These are phyloP conservation scores for Starmera quercuum DNA, from an alignment of 805 yeast genomes.

Conservation along the genomic window DNA sequence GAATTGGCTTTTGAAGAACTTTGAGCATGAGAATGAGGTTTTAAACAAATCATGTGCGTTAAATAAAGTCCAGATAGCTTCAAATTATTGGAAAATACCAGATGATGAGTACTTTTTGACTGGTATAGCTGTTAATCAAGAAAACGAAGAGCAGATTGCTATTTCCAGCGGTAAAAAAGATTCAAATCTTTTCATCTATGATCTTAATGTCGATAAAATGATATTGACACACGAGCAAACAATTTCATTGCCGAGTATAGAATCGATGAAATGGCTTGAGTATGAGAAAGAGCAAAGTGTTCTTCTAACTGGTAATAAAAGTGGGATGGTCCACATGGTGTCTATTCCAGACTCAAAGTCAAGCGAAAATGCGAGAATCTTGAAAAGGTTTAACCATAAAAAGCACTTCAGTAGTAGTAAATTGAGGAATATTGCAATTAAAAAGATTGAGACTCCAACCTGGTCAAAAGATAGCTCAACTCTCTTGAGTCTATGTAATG, in stretches of 20 bases:
- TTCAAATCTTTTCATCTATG: constrained; percentile 45
- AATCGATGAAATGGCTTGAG: constrained; percentile 46
- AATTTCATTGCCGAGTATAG: constrained; percentile 49
- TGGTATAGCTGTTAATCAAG: constrained; percentile 28
- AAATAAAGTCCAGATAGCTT: too few relatives aligned
- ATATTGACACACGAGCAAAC: constrained; percentile 50
- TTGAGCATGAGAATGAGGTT: too few relatives aligned
- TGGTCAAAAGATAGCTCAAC: constrained; percentile 27
- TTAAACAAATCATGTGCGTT: too few relatives aligned
- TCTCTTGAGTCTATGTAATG: constrained; percentile 56
- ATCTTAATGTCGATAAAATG: constrained; percentile 30
- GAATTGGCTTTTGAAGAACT: too few relatives aligned
- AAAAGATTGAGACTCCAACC: constrained; percentile 9
- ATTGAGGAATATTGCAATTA: constrained; percentile 8
- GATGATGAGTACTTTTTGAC: constrained; percentile 35
- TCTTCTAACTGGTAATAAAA: constrained; percentile 66
- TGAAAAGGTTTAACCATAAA: constrained; percentile 72
- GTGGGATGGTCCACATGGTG: constrained; percentile 68
- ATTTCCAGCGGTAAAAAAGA: constrained; percentile 39
- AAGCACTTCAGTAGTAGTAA: constrained; percentile 41
- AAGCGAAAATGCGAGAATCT: constrained; percentile 58
- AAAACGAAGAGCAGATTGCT: constrained; percentile 32
- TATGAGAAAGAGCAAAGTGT: constrained; percentile 26
- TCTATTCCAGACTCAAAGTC: constrained; percentile 50
- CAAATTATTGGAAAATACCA: constrained; percentile 21